A percentile compares a stretch with the other conserved stretches of the same genome.
Evolutionary conservation across 139 green algal genomes (phyloP).

Genomic region (Diplosphaera chodatii): DNA sequence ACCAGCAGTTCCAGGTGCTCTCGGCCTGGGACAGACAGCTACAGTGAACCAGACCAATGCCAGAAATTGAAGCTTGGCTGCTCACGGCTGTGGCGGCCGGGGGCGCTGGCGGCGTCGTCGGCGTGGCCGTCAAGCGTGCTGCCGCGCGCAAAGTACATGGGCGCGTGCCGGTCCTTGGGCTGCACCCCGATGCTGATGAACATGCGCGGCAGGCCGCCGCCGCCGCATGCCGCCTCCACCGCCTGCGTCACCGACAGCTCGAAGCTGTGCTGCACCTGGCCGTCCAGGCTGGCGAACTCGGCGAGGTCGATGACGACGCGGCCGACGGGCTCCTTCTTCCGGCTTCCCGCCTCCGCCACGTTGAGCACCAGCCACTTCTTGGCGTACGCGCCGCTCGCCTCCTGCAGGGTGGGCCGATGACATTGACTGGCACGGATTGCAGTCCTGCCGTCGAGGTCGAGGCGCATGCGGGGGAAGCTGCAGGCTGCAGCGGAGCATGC

Average conservation of each 20-base stretch:
- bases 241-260: not conserved
- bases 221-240: not conserved
- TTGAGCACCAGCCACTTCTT: slow-evolving; percentile 70
- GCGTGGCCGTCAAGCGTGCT: not conserved
- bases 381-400: slow-evolving; percentile 41
- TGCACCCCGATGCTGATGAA: not conserved
- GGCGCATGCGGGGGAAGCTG: too few species aligned
- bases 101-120: not conserved
- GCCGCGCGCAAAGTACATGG: not conserved
- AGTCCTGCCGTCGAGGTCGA: not conserved
- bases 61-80: not conserved
- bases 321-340: slow-evolving; percentile 23
- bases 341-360: slow-evolving; percentile 50
- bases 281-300: slow-evolving; percentile 51
- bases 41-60: too few species aligned
- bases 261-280: slow-evolving; percentile 1
- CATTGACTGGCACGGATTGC: not conserved
- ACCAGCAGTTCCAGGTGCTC: too few species aligned
- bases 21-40: too few species aligned
- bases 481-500: too few species aligned
- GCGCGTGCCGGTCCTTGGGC: not conserved
- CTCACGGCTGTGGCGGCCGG: not conserved
- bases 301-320: slow-evolving; percentile 36
- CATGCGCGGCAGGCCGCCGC: not conserved
- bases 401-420: not conserved